Conservation (phyloP, 2,329 filamentous ascomycete species). For the Thelonectria olida region DNA sequence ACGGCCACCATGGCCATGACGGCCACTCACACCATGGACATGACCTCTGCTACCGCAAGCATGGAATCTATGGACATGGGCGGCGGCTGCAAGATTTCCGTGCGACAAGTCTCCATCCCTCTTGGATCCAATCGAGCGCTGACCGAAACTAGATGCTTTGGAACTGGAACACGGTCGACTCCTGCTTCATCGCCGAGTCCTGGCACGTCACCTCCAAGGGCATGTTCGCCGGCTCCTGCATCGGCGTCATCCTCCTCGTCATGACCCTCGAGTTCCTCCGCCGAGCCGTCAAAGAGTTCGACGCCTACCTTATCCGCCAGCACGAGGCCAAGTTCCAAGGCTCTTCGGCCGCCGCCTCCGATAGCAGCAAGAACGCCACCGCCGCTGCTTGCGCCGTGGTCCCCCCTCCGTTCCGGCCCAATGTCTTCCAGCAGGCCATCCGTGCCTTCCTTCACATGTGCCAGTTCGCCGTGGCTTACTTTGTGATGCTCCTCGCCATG, state of each 20-base stretch:
- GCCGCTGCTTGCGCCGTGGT: slow-evolving; percentile 19
- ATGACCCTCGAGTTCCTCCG: slow-evolving; percentile 78
- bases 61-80: slow-evolving; percentile 30
- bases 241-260: slow-evolving; percentile 80
- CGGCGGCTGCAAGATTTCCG: slow-evolving; percentile 50
- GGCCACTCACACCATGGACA: slow-evolving; percentile 31
- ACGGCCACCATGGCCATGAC: slow-evolving; percentile 23
- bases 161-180: slow-evolving; percentile 79
- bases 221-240: slow-evolving; percentile 83
- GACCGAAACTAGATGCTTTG: slow-evolving; percentile 71
- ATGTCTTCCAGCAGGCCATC: slow-evolving; percentile 69
- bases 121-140: neutral
- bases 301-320: slow-evolving; percentile 69
- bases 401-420: slow-evolving; percentile 62
- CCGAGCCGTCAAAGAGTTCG: slow-evolving; percentile 76
- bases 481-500: slow-evolving; percentile 72
- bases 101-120: slow-evolving; percentile 31
- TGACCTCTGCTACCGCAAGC: slow-evolving; percentile 29
- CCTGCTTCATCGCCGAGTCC: slow-evolving; percentile 72
- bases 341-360: slow-evolving; percentile 22
- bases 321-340: slow-evolving; percentile 50
- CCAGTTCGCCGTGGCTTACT: slow-evolving; percentile 80
- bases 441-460: slow-evolving; percentile 74
- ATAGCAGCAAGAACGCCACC: slow-evolving; percentile 34
- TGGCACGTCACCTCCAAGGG: slow-evolving; percentile 77